phyloP scores from a whole-genome alignment of 441 rosid genomes.

The Eutrema salsugineum region DNA sequence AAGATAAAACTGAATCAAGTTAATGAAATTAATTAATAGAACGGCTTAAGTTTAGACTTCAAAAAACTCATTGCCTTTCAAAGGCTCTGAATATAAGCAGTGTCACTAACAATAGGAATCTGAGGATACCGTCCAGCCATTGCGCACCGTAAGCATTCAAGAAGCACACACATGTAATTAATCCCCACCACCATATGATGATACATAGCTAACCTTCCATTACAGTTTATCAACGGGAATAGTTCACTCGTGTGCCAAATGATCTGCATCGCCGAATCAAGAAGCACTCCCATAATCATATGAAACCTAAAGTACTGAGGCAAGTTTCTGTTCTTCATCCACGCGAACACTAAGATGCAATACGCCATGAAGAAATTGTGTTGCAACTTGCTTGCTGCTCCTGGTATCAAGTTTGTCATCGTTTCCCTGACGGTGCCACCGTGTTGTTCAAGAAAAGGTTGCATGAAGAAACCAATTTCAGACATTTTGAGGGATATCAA shows the following conservation, averaged over 20 bases:
- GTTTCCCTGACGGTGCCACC: constrained; percentile 34
- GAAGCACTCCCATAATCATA: constrained; percentile 64
- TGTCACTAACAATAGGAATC: constrained; percentile 46
- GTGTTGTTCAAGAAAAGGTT: constrained; percentile 44
- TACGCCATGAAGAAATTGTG: constrained; percentile 49
- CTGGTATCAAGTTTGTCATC: constrained; percentile 42
- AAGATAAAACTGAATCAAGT: too few species aligned
- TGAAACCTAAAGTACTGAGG: constrained; percentile 67
- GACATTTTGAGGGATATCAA: constrained; percentile 59
- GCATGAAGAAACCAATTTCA: constrained; percentile 47
- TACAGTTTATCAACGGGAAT: constrained; percentile 49
- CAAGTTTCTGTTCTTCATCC: constrained; percentile 46
- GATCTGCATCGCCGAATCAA: constrained; percentile 50
- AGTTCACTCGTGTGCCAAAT: constrained; percentile 44
- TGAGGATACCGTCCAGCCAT: constrained; percentile 45
- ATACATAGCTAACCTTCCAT: constrained; percentile 46
- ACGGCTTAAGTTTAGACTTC: too few species aligned
- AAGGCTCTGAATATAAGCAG: constrained; percentile 31
- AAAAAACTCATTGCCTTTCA: too few species aligned
- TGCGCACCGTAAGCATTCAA: constrained; percentile 48
- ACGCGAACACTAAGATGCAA: constrained; percentile 28
- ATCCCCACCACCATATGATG: constrained; percentile 54
- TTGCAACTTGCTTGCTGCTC: constrained; percentile 50
- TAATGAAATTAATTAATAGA: too few species aligned
- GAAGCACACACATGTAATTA: constrained; percentile 36